A percentile compares a stretch with the other conserved stretches of the same genome.
phyloP scores from a whole-genome alignment of 768 basidiomycete species.

The Grammothele lineata region DNA sequence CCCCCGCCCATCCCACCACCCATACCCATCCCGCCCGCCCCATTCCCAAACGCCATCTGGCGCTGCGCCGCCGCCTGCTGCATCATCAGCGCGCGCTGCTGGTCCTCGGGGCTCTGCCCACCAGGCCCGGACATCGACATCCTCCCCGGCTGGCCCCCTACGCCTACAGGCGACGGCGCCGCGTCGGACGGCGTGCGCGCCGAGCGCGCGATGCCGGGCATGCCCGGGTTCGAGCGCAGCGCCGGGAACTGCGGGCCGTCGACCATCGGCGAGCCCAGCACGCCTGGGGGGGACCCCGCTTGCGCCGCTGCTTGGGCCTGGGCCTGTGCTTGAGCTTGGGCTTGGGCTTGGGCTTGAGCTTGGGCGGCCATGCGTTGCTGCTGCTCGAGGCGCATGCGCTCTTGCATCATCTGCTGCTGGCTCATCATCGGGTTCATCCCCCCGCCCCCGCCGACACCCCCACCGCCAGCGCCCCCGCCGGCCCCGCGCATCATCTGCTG shows the following conservation, averaged over 20 bases:
- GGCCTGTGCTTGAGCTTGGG: conserved; percentile 3
- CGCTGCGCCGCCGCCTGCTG: conserved; percentile 26
- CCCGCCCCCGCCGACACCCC: background rate
- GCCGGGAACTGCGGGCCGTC: conserved; percentile 39
- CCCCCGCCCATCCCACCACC: background rate
- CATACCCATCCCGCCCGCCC: conserved; percentile 24
- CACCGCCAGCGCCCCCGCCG: background rate
- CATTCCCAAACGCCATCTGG: conserved; percentile 35
- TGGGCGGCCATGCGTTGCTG: conserved; percentile 22
- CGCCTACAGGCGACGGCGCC: conserved; percentile 39
- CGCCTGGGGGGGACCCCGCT: conserved; percentile 7
- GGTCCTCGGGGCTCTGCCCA: conserved; percentile 35
- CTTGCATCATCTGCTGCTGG: conserved; percentile 28
- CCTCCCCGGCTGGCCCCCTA: conserved; percentile 34
- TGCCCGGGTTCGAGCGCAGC: conserved; percentile 53
- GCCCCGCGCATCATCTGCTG: conserved; percentile 25
- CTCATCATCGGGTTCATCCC: conserved; percentile 28
- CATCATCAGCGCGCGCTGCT: conserved; percentile 32
- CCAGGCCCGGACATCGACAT: conserved; percentile 51
- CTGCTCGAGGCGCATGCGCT: conserved; percentile 27
- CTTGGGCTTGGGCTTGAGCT: conserved; percentile 14
- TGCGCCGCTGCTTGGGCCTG: conserved; percentile 2
- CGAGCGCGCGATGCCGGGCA: conserved; percentile 74
- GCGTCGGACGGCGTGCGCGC: conserved; percentile 72
- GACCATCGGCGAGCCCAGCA: conserved; percentile 27